Percentiles rank a stretch among this genome's conserved stretches.
Conservation (phyloP, 768 basidiomycete genomes). For the Kwoniella dendrophila region DNA sequence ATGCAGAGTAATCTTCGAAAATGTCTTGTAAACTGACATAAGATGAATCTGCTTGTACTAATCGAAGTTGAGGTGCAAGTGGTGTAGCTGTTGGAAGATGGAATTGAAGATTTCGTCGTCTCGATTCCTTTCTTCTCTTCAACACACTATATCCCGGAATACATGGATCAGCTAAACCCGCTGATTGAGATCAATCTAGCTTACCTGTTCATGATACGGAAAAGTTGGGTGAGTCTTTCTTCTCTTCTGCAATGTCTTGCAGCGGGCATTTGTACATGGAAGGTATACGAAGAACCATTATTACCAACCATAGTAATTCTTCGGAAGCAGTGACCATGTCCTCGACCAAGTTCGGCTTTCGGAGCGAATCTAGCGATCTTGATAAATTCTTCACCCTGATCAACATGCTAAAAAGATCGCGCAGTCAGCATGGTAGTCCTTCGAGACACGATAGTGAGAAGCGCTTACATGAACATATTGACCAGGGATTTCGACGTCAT, state of each 20-base stretch:
- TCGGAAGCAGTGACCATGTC: constrained; percentile 82
- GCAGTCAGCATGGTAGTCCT: not conserved
- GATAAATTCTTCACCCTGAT: constrained; percentile 86
- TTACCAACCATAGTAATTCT: constrained; percentile 87
- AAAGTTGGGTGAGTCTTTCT: constrained; percentile 85
- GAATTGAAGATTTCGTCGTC: constrained; percentile 88
- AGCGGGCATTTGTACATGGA: constrained; percentile 86
- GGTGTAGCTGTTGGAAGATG: constrained; percentile 86
- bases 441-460: not conserved
- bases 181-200: constrained; percentile 31
- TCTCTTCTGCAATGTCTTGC: constrained; percentile 84
- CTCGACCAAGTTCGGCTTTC: constrained; percentile 85
- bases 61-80: constrained; percentile 71
- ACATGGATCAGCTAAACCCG: not conserved
- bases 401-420: constrained; percentile 73
- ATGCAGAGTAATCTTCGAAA: constrained; percentile 84
- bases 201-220: constrained; percentile 92
- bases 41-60: constrained; percentile 88
- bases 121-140: constrained; percentile 82
- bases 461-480: constrained; percentile 94
- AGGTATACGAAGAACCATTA: constrained; percentile 85
- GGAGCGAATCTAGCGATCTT: constrained; percentile 87
- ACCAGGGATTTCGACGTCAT: constrained; percentile 97
- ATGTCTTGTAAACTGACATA: constrained; percentile 90
- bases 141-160: constrained; percentile 65